Percentiles rank a stretch among this genome's conserved stretches.
These are phyloP conservation scores for Yamadazyma sp. DNA, from an alignment of 1,139 yeast species.

Conservation along the genomic window DNA sequence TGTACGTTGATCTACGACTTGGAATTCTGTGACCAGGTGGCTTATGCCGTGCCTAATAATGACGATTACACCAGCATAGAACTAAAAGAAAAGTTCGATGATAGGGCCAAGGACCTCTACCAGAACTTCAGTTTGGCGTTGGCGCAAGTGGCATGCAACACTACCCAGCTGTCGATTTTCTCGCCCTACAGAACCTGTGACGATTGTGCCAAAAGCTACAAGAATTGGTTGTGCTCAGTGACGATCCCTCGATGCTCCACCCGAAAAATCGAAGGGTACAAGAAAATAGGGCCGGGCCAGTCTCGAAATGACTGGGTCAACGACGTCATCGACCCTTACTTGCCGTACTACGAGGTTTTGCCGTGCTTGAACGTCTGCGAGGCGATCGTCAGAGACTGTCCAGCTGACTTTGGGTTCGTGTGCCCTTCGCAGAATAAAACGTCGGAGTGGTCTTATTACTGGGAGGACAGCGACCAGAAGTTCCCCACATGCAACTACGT, in stretches of 20 bases:
- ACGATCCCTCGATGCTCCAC: constrained; percentile 86
- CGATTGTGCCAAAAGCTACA: constrained; percentile 72
- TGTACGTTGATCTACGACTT: constrained; percentile 77
- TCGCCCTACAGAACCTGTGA: constrained; percentile 74
- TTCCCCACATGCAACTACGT: constrained; percentile 51
- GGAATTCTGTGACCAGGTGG: constrained; percentile 76
- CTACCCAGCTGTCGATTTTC: constrained; percentile 63
- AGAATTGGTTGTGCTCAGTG: constrained; percentile 87
- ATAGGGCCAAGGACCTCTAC: constrained; percentile 55
- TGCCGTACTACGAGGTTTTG: constrained; percentile 69
- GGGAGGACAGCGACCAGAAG: constrained; percentile 30
- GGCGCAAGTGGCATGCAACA: constrained; percentile 77
- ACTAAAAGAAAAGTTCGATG: constrained; percentile 55
- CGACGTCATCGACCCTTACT: constrained; percentile 55
- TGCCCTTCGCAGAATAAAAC: constrained; percentile 59
- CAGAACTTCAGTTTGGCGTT: constrained; percentile 72
- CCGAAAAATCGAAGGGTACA: constrained; percentile 45
- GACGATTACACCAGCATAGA: constrained; percentile 18
- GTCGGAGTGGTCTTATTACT: constrained; percentile 42
- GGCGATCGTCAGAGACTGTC: constrained; percentile 80
- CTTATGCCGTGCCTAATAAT: constrained; percentile 82
- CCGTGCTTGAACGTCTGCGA: constrained; percentile 87
- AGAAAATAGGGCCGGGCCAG: constrained; percentile 44
- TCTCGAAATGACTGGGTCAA: constrained; percentile 67
- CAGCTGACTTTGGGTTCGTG: constrained; percentile 66